A percentile compares a stretch with the other conserved stretches of the same genome.
Conservation (phyloP, 257 asterid genomes). For the Schizonepeta tenuifolia region DNA sequence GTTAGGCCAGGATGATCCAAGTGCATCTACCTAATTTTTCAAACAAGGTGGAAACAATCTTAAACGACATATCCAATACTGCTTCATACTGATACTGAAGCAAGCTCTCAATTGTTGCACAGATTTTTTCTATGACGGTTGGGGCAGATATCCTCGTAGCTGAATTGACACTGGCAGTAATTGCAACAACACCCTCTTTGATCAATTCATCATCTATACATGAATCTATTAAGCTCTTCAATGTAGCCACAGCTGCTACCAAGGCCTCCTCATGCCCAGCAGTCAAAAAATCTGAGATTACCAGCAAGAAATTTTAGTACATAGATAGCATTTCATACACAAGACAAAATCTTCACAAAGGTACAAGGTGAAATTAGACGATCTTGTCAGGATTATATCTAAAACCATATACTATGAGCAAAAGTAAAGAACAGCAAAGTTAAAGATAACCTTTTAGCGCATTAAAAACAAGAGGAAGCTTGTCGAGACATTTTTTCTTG, state of each 20-base stretch:
- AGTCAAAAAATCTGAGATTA: conserved; percentile 70
- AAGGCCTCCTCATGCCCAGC: conserved; percentile 92
- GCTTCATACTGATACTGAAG: conserved; percentile 74
- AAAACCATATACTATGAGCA: not conserved
- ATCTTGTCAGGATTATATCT: not conserved
- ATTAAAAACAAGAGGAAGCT: conserved; percentile 79
- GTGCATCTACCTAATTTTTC: conserved; percentile 75
- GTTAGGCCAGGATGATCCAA: conserved; percentile 17
- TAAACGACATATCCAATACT: conserved; percentile 86
- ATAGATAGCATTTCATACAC: conserved; percentile 10
- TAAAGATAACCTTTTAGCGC: conserved; percentile 64
- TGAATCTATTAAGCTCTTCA: conserved; percentile 69
- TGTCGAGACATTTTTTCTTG: conserved; percentile 74
- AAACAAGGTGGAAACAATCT: conserved; percentile 77
- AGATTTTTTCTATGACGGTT: conserved; percentile 77
- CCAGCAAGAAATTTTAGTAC: conserved; percentile 29
- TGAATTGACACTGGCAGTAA: conserved; percentile 41
- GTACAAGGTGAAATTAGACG: not conserved
- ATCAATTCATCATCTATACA: conserved; percentile 80
- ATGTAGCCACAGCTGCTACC: conserved; percentile 70
- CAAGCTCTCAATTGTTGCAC: conserved; percentile 80
- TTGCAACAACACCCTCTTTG: conserved; percentile 73
- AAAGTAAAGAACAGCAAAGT: conserved; percentile 16
- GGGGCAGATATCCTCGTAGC: conserved; percentile 64
- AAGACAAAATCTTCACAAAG: not conserved